A percentile compares a stretch with the other conserved stretches of the same genome.
phyloP scores from a whole-genome alignment of 2,329 filamentous ascomycete genomes.

The Gliomastix tumulicola region DNA sequence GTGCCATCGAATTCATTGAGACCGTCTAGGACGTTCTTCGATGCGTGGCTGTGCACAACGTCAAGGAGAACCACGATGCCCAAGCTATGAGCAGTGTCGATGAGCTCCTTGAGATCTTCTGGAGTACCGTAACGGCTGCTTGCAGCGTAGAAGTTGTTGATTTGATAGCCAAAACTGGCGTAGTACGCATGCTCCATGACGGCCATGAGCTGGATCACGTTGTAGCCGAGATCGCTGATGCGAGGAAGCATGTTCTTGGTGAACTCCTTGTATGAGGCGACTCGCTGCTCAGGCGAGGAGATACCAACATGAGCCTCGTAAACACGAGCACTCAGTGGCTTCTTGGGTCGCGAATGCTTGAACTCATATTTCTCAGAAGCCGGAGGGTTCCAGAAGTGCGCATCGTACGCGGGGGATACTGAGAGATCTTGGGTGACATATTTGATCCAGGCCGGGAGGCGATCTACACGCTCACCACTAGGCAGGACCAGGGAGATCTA shows the following conservation, averaged over 20 bases:
- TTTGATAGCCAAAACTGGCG: conserved; percentile 96
- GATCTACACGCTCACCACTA: conserved; percentile 73
- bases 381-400: conserved; percentile 94
- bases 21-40: conserved; percentile 93
- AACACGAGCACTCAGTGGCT: conserved; percentile 79
- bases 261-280: conserved; percentile 96
- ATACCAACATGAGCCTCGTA: conserved; percentile 99
- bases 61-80: conserved; percentile 89
- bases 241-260: conserved; percentile 85
- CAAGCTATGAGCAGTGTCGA: conserved; percentile 88
- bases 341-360: conserved; percentile 75
- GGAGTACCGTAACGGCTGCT: conserved; percentile 92
- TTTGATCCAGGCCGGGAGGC: conserved; percentile 93
- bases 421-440: conserved; percentile 89
- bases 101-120: conserved; percentile 92
- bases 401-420: conserved; percentile 90
- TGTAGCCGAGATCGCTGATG: conserved; percentile 88
- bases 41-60: conserved; percentile 95
- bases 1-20: conserved; percentile 94
- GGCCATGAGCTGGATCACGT: conserved; percentile 97
- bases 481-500: conserved; percentile 81
- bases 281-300: conserved; percentile 80
- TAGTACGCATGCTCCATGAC: conserved; percentile 99
- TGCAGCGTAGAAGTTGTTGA: conserved; percentile 98
- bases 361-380: conserved; percentile 69